Conservation (phyloP, 164 flowering plant genomes). For the Chimonanthus salicifolius region DNA sequence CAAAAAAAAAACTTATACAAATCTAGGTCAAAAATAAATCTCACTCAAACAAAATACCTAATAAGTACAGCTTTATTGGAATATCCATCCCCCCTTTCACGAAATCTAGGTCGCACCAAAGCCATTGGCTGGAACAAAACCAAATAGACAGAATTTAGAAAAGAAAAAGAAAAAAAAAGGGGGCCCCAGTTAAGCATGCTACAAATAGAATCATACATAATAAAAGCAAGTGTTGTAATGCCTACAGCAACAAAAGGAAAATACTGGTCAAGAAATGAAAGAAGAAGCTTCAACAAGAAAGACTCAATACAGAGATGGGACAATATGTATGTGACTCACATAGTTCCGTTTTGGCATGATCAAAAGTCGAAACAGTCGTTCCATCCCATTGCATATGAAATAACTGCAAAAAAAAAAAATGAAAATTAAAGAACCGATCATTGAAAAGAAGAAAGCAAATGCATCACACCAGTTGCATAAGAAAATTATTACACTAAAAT, state of each 20-base stretch:
- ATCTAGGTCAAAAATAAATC: not conserved
- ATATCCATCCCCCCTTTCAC: constrained; percentile 68
- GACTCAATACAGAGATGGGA: not conserved
- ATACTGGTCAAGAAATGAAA: too few relatives aligned
- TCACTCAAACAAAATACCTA: constrained; percentile 39
- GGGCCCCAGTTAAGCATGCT: not conserved
- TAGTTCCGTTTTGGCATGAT: constrained; percentile 76
- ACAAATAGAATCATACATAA: not conserved
- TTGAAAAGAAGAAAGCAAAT: not conserved
- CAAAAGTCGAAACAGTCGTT: constrained; percentile 67
- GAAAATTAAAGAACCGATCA: not conserved
- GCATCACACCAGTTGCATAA: too few relatives aligned
- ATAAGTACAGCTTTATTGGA: constrained; percentile 84
- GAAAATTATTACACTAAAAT: too few relatives aligned
- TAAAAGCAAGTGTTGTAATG: too few relatives aligned
- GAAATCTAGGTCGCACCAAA: constrained; percentile 55
- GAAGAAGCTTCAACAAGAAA: not conserved
- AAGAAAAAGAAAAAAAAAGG: not conserved
- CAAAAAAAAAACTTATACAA: not conserved
- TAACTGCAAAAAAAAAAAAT: constrained; percentile 34
- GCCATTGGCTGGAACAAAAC: constrained; percentile 56
- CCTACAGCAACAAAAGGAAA: too few relatives aligned
- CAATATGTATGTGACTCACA: constrained; percentile 38
- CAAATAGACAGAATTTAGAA: not conserved
- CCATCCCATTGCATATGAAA: constrained; percentile 79